Evolutionary conservation across 1,284 basidiomycete genomes (phyloP), one percentile per base, ranked within the genome.

Genomic region (Prillingera fragicola): DNA sequence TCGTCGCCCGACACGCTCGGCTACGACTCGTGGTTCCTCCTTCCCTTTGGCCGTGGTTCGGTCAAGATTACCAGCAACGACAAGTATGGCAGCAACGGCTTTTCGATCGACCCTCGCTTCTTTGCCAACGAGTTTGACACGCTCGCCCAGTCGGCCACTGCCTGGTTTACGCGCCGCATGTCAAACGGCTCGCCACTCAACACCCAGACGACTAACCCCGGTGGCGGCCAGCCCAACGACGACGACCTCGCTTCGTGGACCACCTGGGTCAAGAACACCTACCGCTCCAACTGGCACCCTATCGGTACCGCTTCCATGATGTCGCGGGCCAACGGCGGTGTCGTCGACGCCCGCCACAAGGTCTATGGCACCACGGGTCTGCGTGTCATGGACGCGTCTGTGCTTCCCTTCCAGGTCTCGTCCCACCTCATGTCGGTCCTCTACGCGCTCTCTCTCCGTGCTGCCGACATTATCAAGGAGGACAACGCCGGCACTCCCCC

Each of bases 291-390:
- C 54, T 66, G 54, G 51, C 70, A 70, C 62, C 80, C 80, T 5
- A 73, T 83, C 33, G 80, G 77, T 0, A 82, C 80, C 0, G 75
- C 75, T 2, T 69, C 80, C 4, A 82, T 84, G 80, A 81, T 81
- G 76, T 69, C 65, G 29, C 69, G 74, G 25, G 72, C 71, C 3
- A 70, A 80, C 5, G 82, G 81, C 23, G 82, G 81, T 59, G 65
- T 61, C 49, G 74, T 72, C 7, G 72, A 71, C 52, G 76, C 75
- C 17, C 74, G 75, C 41, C 60, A 65, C 53, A 52, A 47, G 19
- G 51, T 68, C 12, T 66, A 70, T 42, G 64, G 65, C 24, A 52
- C 76, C 27, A 60, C 71, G 28, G 75, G 74, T 37, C 62, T 78
- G 8, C 74, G 74, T 43, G 65, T 77, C 13, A 74, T 76, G 31